These are phyloP conservation scores for Colletotrichum caudatum DNA, from an alignment of 2,329 filamentous ascomycete species.

Conservation along the genomic window DNA sequence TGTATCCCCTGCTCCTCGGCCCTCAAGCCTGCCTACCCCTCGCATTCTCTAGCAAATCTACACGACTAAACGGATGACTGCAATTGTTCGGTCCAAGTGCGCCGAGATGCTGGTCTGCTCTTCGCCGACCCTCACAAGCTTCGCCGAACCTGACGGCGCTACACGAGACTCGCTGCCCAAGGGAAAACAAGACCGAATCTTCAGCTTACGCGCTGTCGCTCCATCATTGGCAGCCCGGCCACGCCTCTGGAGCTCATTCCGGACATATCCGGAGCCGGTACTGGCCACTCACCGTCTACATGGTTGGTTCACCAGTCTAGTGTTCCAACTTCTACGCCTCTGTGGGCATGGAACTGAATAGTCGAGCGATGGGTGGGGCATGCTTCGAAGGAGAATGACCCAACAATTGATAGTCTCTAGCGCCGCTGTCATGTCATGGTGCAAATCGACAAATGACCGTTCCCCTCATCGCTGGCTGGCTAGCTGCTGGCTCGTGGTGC, in stretches of 20 bases:
- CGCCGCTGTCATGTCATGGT: neutral
- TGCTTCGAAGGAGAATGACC: no score
- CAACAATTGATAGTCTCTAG: no score
- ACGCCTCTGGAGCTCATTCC: conserved; percentile 14
- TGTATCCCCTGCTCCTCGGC: neutral
- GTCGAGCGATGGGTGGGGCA: no score
- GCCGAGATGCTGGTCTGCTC: neutral
- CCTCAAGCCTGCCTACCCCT: conserved; percentile 8
- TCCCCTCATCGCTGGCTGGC: neutral
- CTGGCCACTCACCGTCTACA: conserved; percentile 15
- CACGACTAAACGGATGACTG: neutral
- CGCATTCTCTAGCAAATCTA: conserved; percentile 17
- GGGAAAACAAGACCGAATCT: neutral
- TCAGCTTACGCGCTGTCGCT: neutral
- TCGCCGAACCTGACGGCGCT: conserved; percentile 8
- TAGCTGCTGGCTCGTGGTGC: neutral
- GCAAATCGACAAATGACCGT: neutral
- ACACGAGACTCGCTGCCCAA: neutral
- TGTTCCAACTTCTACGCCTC: neutral
- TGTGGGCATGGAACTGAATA: conserved; percentile 3
- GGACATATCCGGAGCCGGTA: conserved; percentile 20
- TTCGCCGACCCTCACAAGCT: neutral
- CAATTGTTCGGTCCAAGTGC: neutral
- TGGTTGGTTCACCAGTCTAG: neutral
- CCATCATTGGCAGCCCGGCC: conserved; percentile 5